Percentiles rank a stretch among this genome's conserved stretches.
phyloP scores from a whole-genome alignment of 1,284 basidiomycete genomes.

The Vanrija sp. region DNA sequence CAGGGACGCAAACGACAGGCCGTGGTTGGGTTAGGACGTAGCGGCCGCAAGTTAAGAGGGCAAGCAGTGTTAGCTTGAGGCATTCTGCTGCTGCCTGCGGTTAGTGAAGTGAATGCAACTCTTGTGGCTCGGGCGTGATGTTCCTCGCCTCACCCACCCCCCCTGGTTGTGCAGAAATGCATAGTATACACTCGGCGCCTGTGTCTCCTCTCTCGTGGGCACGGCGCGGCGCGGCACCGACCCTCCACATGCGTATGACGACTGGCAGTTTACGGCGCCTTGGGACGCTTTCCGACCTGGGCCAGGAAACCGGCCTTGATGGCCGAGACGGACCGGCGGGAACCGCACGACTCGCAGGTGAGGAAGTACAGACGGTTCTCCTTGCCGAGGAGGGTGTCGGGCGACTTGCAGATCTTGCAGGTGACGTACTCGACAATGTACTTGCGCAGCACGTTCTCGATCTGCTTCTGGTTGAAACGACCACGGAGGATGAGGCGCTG shows the following conservation, averaged over 20 bases:
- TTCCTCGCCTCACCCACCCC: too few relatives aligned
- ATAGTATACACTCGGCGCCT: conserved; percentile 12
- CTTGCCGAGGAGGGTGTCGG: conserved; percentile 91
- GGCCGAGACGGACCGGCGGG: conserved; percentile 83
- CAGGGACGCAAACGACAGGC: too few relatives aligned
- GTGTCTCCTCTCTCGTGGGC: not conserved
- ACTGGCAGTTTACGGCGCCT: conserved; percentile 10
- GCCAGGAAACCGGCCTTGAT: conserved; percentile 99
- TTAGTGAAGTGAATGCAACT: too few relatives aligned
- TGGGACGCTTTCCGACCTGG: conserved; percentile 58
- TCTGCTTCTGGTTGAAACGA: conserved; percentile 97
- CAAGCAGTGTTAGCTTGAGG: too few relatives aligned
- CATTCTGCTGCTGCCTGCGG: too few relatives aligned
- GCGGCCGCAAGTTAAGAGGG: too few relatives aligned
- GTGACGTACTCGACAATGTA: conserved; percentile 99
- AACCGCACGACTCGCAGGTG: conserved; percentile 91
- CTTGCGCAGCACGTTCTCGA: conserved; percentile 93
- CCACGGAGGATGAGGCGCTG: conserved; percentile 95
- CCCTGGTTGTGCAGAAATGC: conserved; percentile 1
- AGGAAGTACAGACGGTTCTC: conserved; percentile 99
- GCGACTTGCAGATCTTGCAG: conserved; percentile 99
- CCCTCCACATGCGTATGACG: not conserved
- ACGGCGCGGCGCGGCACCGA: too few relatives aligned
- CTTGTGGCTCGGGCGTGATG: too few relatives aligned
- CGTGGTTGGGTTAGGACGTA: too few relatives aligned